phyloP scores from a whole-genome alignment of 495 filamentous ascomycete genomes.

The Hypoxylon trugodes region DNA sequence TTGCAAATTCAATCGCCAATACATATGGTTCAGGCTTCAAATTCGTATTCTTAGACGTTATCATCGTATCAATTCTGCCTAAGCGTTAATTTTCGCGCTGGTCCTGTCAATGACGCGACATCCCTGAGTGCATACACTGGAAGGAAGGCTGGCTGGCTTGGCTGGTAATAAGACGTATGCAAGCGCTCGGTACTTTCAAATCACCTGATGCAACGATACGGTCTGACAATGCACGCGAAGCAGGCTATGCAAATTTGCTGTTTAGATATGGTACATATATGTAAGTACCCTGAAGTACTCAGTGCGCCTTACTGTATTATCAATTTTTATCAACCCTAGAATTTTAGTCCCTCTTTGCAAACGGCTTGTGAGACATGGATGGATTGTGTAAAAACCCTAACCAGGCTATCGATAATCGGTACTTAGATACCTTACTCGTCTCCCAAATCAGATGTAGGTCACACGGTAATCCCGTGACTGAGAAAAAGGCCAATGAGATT shows the following conservation, averaged over 20 bases:
- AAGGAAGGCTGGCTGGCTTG: constrained; percentile 25
- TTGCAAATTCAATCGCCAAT: background rate
- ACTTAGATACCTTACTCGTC: too few relatives aligned
- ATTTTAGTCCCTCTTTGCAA: background rate
- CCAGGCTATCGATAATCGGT: too few relatives aligned
- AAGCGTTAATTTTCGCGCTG: constrained; percentile 27
- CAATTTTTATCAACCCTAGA: background rate
- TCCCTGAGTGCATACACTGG: constrained; percentile 14
- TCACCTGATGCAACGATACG: constrained; percentile 42
- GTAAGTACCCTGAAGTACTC: constrained; percentile 40
- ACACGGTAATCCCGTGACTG: too few relatives aligned
- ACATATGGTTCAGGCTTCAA: background rate
- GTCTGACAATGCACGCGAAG: constrained; percentile 42
- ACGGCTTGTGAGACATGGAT: background rate
- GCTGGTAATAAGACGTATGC: constrained; percentile 32
- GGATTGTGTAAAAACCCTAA: too few relatives aligned
- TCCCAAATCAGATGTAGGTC: too few relatives aligned
- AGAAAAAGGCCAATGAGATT: too few relatives aligned
- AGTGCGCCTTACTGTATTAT: constrained; percentile 32
- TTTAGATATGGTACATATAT: constrained; percentile 31
- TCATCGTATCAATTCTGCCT: constrained; percentile 13
- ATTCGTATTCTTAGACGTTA: constrained; percentile 11
- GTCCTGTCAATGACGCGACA: constrained; percentile 31
- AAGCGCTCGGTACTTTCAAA: constrained; percentile 39
- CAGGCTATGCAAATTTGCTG: constrained; percentile 37